Conservation (phyloP, 495 filamentous ascomycete genomes). For the Penicillium argentinense region DNA sequence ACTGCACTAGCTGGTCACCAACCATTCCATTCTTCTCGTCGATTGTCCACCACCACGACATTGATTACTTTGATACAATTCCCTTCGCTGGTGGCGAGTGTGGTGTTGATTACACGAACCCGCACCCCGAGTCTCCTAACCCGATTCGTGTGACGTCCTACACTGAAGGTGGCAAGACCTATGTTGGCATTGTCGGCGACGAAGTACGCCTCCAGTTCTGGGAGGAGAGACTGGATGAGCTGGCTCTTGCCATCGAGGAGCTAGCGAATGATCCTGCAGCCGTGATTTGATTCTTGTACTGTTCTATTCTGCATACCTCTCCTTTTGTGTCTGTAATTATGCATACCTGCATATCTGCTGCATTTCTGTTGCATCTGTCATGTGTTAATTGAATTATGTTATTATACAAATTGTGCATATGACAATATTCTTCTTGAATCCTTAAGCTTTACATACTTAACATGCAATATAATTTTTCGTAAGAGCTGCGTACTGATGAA, state of each 20-base stretch:
- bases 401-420: too few species aligned
- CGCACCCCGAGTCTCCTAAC: constrained; percentile 7
- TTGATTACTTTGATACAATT: constrained; percentile 30
- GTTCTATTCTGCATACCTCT: neutral
- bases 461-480: too few species aligned
- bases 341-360: neutral
- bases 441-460: too few species aligned
- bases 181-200: constrained; percentile 13
- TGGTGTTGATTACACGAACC: constrained; percentile 11
- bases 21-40: constrained; percentile 18
- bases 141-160: constrained; percentile 8
- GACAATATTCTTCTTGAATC: too few species aligned
- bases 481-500: too few species aligned
- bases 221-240: constrained; percentile 8
- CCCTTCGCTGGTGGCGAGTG: constrained; percentile 23
- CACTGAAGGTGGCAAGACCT: constrained; percentile 4
- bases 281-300: neutral
- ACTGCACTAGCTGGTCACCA: constrained; percentile 21
- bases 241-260: constrained; percentile 7
- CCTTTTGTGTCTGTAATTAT: neutral
- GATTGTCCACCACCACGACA: constrained; percentile 26
- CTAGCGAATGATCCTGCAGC: constrained; percentile 1
- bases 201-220: constrained; percentile 4
- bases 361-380: neutral
- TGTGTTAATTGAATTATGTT: too few species aligned